phyloP scores from a whole-genome alignment of 306 rosid genomes.

The Cajanus cajan region DNA sequence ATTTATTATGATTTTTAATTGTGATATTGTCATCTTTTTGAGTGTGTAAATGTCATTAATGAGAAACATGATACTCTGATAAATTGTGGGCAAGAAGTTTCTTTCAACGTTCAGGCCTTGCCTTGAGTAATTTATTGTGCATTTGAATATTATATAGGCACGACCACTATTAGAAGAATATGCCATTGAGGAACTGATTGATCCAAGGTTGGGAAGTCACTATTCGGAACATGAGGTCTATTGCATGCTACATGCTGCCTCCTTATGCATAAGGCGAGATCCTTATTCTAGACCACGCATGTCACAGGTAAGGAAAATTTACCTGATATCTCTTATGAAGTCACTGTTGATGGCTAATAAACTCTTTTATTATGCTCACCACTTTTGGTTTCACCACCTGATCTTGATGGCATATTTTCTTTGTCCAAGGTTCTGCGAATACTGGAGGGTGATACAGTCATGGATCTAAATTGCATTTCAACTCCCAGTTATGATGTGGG shows the following conservation, averaged over 20 bases:
- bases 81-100: background rate
- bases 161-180: constrained; percentile 81
- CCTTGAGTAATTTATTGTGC: constrained; percentile 35
- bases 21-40: constrained; percentile 1
- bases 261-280: constrained; percentile 86
- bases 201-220: constrained; percentile 73
- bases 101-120: background rate
- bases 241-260: constrained; percentile 94
- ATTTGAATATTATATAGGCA: constrained; percentile 56
- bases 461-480: constrained; percentile 63
- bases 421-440: constrained; percentile 73
- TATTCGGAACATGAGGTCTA: constrained; percentile 82
- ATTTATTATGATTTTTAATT: background rate
- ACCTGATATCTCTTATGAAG: background rate
- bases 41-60: background rate
- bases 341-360: background rate
- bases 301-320: constrained; percentile 66
- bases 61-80: background rate
- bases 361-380: background rate
- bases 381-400: background rate
- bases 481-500: constrained; percentile 59
- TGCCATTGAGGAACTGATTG: constrained; percentile 77
- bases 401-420: background rate
- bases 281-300: constrained; percentile 93
- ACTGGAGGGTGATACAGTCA: constrained; percentile 76